phyloP scores from a whole-genome alignment of 2,329 filamentous ascomycete species.

The Exophiala sp. region DNA sequence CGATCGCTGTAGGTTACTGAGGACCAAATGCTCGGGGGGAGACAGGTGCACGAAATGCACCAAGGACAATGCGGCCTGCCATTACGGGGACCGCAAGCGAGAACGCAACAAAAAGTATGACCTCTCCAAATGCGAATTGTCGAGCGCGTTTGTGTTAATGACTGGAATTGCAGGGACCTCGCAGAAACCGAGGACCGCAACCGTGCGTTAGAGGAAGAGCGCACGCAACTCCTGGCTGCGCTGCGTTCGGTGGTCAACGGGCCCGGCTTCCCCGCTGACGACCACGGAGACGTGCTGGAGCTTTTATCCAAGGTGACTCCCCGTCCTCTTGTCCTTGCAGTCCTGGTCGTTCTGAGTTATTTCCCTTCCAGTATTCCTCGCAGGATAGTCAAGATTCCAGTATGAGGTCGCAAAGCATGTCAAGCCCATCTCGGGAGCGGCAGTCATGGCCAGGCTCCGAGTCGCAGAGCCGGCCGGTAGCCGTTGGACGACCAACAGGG shows the following conservation, averaged over 20 bases:
- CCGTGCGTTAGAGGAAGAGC: conserved; percentile 15
- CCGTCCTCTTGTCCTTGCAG: no score
- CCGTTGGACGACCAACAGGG: conserved; percentile 1
- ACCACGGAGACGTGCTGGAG: conserved; percentile 17
- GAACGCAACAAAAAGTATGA: conserved; percentile 26
- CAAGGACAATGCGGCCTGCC: conserved; percentile 21
- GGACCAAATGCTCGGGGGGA: conserved; percentile 25
- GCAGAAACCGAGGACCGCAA: conserved; percentile 18
- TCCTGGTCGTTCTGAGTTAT: no score
- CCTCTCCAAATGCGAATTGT: neutral
- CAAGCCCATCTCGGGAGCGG: neutral
- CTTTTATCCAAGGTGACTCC: conserved; percentile 17
- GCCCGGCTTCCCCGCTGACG: conserved; percentile 12
- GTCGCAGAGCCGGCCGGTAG: no score
- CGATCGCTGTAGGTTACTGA: conserved; percentile 22
- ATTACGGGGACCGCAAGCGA: conserved; percentile 25
- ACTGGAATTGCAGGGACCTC: conserved; percentile 13
- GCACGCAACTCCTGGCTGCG: conserved; percentile 8
- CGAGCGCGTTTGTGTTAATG: neutral
- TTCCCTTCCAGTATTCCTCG: conserved; percentile 7
- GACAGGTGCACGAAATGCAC: conserved; percentile 23
- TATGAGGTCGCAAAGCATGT: conserved; percentile 7
- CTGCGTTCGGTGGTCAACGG: conserved; percentile 12
- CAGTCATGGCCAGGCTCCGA: neutral
- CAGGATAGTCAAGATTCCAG: conserved; percentile 3